Evolutionary conservation across 2,329 filamentous ascomycete species (phyloP), one percentile per base, ranked within the genome.

Genomic region (Daldinia eschscholtzii): DNA sequence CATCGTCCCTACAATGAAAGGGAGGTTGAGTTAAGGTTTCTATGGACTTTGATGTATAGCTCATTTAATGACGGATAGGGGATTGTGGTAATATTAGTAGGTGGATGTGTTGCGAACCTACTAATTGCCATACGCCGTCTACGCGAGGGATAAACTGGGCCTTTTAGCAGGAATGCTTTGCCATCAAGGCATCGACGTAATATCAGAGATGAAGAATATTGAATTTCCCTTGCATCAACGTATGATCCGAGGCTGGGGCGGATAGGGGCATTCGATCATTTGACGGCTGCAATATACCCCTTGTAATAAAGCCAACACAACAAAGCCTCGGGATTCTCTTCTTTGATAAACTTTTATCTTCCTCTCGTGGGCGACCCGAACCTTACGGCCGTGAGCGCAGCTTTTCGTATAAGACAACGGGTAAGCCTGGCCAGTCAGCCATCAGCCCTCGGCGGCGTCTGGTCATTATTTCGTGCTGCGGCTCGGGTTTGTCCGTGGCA

Each of bases 11-110:
- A 57, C 28, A 12, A 20, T 57, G 18, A 12, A 20, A 52, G 18
- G 30, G 63, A 69, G 26, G 66, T 69, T 55, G 46, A 60, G 50
- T 71, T 71, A 68, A 48, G 62, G 63, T 71, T 65, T 53, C 39
- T 44, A 64, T 56, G 37, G 10, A 56, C 39, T 41, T 18, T 30
- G 41, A 48, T 67, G 41, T 57, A 62, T 57, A 65, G 59, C 55
- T 68, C 37, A 61, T 28, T 26, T 52, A 28, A 26, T 10, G 30
- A 15, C 30, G 52, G 56, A 57, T 20, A 59, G 53, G 52, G 23
- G 35, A 46, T 42, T 58, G 35, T 57, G 62, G 59, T n/a, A 68
- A 58, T 42, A 53, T 57, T 61, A 23, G 28, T 41, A 15, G 28
- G 5, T 52, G 46, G 15, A 30, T n/a, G 60, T 20, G 56, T n/a